Evolutionary conservation across 306 rosid species (phyloP).

Genomic region (Inga oerstediana): DNA sequence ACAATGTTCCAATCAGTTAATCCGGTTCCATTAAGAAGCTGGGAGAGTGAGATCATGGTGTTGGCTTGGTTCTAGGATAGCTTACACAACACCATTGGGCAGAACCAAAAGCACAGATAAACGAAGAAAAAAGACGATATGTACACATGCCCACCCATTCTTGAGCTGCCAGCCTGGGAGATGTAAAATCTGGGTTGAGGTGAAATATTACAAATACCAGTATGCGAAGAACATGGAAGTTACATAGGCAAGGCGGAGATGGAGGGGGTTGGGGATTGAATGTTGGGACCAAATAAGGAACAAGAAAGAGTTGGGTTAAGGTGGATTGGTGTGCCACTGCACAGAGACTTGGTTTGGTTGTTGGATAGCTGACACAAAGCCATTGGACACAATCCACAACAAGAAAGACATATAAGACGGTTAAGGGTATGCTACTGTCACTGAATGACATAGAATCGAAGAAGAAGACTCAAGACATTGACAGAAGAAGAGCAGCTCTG

Average conservation of each 20-base stretch:
- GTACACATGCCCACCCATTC: constrained; percentile 51
- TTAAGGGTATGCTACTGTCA: no score
- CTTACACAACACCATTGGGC: constrained; percentile 49
- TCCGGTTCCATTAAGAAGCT: not conserved
- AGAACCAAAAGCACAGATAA: constrained; percentile 37
- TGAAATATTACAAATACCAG: constrained; percentile 4
- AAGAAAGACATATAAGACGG: no score
- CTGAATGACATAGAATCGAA: no score
- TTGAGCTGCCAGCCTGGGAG: not conserved
- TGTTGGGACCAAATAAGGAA: constrained; percentile 8
- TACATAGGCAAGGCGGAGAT: not conserved
- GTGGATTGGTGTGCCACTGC: constrained; percentile 26
- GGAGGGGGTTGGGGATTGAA: not conserved
- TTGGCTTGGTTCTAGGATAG: constrained; percentile 53
- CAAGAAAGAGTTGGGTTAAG: constrained; percentile 11
- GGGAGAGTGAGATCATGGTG: constrained; percentile 48
- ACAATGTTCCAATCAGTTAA: constrained; percentile 38
- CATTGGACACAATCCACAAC: no score
- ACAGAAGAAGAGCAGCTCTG: no score
- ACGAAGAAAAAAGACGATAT: constrained; percentile 21
- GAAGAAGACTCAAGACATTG: no score
- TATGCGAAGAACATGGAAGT: not conserved
- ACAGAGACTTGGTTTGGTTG: not conserved
- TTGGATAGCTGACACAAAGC: no score
- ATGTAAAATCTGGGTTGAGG: constrained; percentile 26